Evolutionary conservation across 805 yeast genomes (phyloP).

Genomic region (Hanseniaspora occidentalis): DNA sequence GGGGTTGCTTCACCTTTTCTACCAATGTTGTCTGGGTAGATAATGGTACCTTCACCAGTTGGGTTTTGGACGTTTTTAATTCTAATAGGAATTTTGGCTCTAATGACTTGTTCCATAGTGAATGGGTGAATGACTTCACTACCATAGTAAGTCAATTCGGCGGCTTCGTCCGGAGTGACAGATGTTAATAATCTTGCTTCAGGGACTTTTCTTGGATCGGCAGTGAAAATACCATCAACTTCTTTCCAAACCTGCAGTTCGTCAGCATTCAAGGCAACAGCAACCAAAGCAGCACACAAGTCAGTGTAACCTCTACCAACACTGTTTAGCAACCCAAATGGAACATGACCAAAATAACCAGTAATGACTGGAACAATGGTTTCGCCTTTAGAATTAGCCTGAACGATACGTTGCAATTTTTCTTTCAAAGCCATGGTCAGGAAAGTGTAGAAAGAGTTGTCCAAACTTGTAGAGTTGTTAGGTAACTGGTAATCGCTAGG

Average conservation of each 20-base stretch:
- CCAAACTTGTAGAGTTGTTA: slow-evolving; percentile 42
- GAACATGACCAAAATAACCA: slow-evolving; percentile 92
- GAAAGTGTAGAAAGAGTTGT: slow-evolving; percentile 48
- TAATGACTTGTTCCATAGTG: slow-evolving; percentile 98
- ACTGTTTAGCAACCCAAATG: slow-evolving; percentile 84
- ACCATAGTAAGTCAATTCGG: slow-evolving; percentile 95
- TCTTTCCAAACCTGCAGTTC: slow-evolving; percentile 98
- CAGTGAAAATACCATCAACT: slow-evolving; percentile 97
- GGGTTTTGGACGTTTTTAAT: slow-evolving; percentile 95
- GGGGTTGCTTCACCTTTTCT: slow-evolving; percentile 84
- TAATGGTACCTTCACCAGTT: slow-evolving; percentile 81
- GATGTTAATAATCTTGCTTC: slow-evolving; percentile 72
- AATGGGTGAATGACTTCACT: slow-evolving; percentile 97
- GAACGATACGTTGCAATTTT: slow-evolving; percentile 31
- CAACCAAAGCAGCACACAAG: slow-evolving; percentile 90
- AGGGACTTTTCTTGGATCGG: slow-evolving; percentile 93
- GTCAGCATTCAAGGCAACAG: slow-evolving; percentile 85
- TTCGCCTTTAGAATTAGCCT: slow-evolving; percentile 19
- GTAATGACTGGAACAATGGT: slow-evolving; percentile 77
- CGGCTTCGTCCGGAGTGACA: slow-evolving; percentile 97
- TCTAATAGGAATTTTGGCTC: slow-evolving; percentile 90
- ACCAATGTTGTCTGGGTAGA: slow-evolving; percentile 83
- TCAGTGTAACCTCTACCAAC: slow-evolving; percentile 98
- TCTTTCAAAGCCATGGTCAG: slow-evolving; percentile 41
- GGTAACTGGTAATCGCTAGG: slow-evolving; percentile 40